A percentile compares a stretch with the other conserved stretches of the same genome.
Conservation (phyloP, 257 asterid species). For the Scutellaria galericulata region DNA sequence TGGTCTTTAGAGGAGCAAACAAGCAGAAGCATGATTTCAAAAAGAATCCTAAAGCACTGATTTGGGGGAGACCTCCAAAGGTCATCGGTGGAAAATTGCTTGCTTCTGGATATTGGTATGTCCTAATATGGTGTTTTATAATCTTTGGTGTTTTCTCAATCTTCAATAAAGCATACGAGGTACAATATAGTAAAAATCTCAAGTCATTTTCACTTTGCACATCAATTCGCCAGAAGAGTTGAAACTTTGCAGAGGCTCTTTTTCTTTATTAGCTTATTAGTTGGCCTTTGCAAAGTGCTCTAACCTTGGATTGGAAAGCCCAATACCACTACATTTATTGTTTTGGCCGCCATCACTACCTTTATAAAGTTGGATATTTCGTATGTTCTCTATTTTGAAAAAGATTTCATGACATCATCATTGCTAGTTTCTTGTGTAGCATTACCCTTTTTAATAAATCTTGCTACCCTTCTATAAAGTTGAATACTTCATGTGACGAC, state of each 20-base stretch:
- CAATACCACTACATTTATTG: neutral
- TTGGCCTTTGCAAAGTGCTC: neutral
- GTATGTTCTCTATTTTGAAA: too few relatives aligned
- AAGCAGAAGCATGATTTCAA: slow-evolving; percentile 91
- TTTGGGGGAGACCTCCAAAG: slow-evolving; percentile 94
- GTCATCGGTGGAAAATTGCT: slow-evolving; percentile 95
- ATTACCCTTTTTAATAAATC: neutral
- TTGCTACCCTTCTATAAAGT: neutral
- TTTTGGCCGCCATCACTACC: too few relatives aligned
- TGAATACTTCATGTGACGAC: neutral
- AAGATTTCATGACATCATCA: too few relatives aligned
- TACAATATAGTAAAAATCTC: neutral
- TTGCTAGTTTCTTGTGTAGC: too few relatives aligned
- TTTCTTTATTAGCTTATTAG: neutral
- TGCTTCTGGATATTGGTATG: slow-evolving; percentile 97
- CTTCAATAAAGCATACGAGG: slow-evolving; percentile 21
- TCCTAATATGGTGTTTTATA: slow-evolving; percentile 13
- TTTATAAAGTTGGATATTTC: too few relatives aligned
- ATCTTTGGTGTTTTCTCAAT: neutral
- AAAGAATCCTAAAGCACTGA: slow-evolving; percentile 81
- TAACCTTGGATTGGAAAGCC: slow-evolving; percentile 1
- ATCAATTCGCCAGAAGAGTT: neutral
- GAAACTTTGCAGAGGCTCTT: too few relatives aligned
- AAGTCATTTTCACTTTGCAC: slow-evolving; percentile 10
- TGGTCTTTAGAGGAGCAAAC: slow-evolving; percentile 96